These are phyloP conservation scores for Oenanthe javanica DNA, from an alignment of 140 eudicot genomes.

Conservation along the genomic window DNA sequence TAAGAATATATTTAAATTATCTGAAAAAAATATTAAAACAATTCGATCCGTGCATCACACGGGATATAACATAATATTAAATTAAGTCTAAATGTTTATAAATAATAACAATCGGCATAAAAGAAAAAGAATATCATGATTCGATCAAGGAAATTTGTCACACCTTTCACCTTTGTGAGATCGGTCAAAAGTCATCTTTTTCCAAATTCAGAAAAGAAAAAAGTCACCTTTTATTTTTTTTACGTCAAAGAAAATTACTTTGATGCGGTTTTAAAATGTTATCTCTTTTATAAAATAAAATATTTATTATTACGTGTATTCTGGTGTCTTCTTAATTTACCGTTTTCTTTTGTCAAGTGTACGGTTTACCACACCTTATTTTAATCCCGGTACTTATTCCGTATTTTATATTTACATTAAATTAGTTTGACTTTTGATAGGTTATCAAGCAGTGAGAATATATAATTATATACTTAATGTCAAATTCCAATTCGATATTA, in stretches of 20 bases:
- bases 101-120: neutral
- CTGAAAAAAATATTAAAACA: too few relatives aligned
- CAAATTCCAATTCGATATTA: too few relatives aligned
- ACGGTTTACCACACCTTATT: too few relatives aligned
- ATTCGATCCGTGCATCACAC: too few relatives aligned
- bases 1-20: too few relatives aligned
- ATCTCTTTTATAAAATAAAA: neutral
- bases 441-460: neutral
- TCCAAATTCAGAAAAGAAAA: neutral
- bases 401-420: too few relatives aligned
- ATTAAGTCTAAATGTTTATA: too few relatives aligned
- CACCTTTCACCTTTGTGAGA: neutral
- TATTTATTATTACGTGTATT: neutral
- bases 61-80: too few relatives aligned
- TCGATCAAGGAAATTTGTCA: neutral
- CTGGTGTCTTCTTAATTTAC: neutral
- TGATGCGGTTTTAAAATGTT: neutral
- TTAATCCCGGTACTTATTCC: too few relatives aligned
- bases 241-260: neutral
- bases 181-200: neutral
- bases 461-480: too few relatives aligned
- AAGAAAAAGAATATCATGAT: neutral
- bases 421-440: neutral
- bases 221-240: neutral
- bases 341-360: too few relatives aligned